Conservation (phyloP, 2,329 filamentous ascomycete genomes). For the Pseudogymnoascus sp. region DNA sequence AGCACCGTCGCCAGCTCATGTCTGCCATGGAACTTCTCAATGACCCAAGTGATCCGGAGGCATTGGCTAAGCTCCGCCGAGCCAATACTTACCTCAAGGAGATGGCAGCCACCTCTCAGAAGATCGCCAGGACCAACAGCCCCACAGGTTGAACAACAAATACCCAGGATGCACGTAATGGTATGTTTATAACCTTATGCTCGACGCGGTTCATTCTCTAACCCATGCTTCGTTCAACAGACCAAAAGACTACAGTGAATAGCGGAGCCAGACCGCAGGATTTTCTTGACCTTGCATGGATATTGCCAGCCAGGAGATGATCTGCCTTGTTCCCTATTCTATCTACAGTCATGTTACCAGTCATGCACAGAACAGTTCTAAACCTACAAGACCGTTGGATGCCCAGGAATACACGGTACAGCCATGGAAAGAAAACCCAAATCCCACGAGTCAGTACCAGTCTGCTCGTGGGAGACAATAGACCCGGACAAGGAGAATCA, state of each 20-base stretch:
- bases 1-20: not conserved
- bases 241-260: conserved; percentile 6
- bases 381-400: conserved; percentile 8
- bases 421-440: not conserved
- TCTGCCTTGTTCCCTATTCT: not conserved
- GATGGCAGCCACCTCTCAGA: not conserved
- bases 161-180: conserved; percentile 1
- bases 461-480: conserved; percentile 8
- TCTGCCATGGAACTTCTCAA: conserved; percentile 4
- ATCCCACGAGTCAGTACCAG: conserved; percentile 6
- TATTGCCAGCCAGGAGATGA: conserved; percentile 9
- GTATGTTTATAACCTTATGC: not conserved
- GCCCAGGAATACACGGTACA: conserved; percentile 16
- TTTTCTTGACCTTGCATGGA: conserved; percentile 9
- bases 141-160: conserved; percentile 1
- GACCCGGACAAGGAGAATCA: not conserved
- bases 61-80: not conserved
- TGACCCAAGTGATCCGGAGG: conserved; percentile 6
- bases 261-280: conserved; percentile 11
- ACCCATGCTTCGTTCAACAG: conserved; percentile 7
- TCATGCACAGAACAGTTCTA: conserved; percentile 18
- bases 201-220: not conserved
- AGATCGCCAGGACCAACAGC: conserved; percentile 6
- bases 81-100: conserved; percentile 4
- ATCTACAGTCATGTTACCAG: conserved; percentile 21